Evolutionary conservation across 768 basidiomycete genomes (phyloP).

Genomic region (Rhizopogon rudus): DNA sequence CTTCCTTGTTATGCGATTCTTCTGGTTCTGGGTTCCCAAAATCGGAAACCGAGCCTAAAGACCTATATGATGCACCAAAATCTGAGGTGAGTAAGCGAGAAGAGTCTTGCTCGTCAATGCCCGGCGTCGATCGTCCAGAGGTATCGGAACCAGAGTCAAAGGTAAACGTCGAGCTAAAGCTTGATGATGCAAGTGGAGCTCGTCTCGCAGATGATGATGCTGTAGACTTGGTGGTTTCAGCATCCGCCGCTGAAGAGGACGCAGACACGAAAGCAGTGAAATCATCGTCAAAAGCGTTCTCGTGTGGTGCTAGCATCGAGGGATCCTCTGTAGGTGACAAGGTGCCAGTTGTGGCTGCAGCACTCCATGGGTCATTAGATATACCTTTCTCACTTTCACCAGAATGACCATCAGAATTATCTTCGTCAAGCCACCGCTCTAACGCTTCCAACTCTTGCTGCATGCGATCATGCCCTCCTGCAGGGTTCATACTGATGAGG

Average conservation of each 20-base stretch:
- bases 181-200: slow-evolving; percentile 8
- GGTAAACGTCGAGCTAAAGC: slow-evolving; percentile 24
- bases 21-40: slow-evolving; percentile 42
- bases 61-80: slow-evolving; percentile 36
- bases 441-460: slow-evolving; percentile 54
- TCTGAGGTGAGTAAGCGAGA: slow-evolving; percentile 9
- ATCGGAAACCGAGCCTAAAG: slow-evolving; percentile 57
- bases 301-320: slow-evolving; percentile 26
- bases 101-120: slow-evolving; percentile 15
- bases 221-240: background rate
- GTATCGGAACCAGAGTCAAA: slow-evolving; percentile 13
- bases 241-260: slow-evolving; percentile 20
- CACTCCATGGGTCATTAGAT: slow-evolving; percentile 36
- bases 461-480: slow-evolving; percentile 29
- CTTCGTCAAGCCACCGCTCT: slow-evolving; percentile 57
- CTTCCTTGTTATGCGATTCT: slow-evolving; percentile 10
- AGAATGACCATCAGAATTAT: slow-evolving; percentile 15
- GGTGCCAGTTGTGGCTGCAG: slow-evolving; percentile 25
- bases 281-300: slow-evolving; percentile 65
- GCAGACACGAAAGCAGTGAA: slow-evolving; percentile 74
- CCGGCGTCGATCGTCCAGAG: slow-evolving; percentile 22
- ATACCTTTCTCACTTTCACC: slow-evolving; percentile 13
- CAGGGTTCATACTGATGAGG: background rate
- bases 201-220: slow-evolving; percentile 1
- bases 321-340: slow-evolving; percentile 18